Evolutionary conservation across 2,329 filamentous ascomycete genomes (phyloP), one percentile per base, ranked within the genome.

Genomic region (Aureobasidium subglaciale): DNA sequence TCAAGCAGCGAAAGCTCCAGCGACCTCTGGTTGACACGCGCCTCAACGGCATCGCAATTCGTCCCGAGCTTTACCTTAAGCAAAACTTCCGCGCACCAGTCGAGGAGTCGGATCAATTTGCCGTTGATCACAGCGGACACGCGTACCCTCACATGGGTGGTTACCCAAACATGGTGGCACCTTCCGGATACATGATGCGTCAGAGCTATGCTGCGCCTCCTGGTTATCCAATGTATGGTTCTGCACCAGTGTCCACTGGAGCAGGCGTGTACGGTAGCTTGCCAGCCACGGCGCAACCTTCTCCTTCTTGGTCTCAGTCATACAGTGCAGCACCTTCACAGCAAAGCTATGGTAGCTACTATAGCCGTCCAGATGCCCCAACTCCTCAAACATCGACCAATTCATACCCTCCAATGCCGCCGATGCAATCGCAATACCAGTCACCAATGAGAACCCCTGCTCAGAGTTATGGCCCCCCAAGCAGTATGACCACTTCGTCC

Each of bases 1-100:
- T 90, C n/a, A 78, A 83, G 62, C 73, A 76, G 42, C 76, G 79
- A n/a, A 70, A 67, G 15, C 75, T 92, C 10, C 73, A 68, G 25
- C 78, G 80, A 0, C 88, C 87, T 1, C 71, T 76, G 1, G 75
- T 80, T 54, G 77, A 82, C 57, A 73, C 78, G n/a, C 65, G 67
- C 15, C 63, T 70, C 8, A 57, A 62, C 22, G 65, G 65, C 59
- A 65, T 70, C 29, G 63, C 63, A 7, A 63, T 70, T 15, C 63
- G 68, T 22, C 68, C 67, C 15, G 68, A 70, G 56, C 61, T 71
- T 15, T 70, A 68, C 59, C 61, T 69, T 20, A 70, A 70, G 61
- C 68, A 71, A 59, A 71, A 71, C 59, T 71, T 71, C 63, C 64
- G 68, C 8, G 67, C 68, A 8, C 68, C 68, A 11, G 65, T 70